Evolutionary conservation across 768 basidiomycete genomes (phyloP).

Genomic region (Pisolithus marmoratus): DNA sequence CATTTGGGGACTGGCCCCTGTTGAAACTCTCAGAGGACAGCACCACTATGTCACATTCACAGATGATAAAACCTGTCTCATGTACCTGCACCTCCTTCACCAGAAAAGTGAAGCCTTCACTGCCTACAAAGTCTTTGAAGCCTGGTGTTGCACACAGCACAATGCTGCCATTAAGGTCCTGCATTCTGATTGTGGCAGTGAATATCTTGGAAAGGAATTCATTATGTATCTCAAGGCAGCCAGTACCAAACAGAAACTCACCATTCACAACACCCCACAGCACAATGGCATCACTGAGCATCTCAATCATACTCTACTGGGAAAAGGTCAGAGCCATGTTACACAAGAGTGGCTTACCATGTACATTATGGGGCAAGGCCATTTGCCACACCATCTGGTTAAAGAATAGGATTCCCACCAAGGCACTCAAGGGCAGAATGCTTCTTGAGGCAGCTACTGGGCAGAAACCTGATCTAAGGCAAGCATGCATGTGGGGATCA

Average conservation of each 20-base stretch:
- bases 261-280: constrained; percentile 14
- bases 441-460: no score
- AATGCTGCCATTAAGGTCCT: background rate
- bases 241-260: no score
- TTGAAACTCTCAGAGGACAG: no score
- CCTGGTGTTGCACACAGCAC: constrained; percentile 1
- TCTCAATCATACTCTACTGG: constrained; percentile 21
- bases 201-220: constrained; percentile 4
- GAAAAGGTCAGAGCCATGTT: constrained; percentile 21
- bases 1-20: no score
- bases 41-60: constrained; percentile 8
- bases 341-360: constrained; percentile 11
- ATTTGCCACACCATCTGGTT: no score
- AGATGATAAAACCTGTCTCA: background rate
- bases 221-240: no score
- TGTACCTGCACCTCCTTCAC: background rate
- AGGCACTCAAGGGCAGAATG: no score
- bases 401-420: no score
- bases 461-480: no score
- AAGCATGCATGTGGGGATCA: no score
- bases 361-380: constrained; percentile 14
- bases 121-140: constrained; percentile 5
- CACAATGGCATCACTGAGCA: constrained; percentile 27
- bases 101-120: constrained; percentile 7
- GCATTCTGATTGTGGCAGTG: constrained; percentile 9